Evolutionary conservation across 805 yeast genomes (phyloP).

Genomic region (Metschnikowia continentalis): DNA sequence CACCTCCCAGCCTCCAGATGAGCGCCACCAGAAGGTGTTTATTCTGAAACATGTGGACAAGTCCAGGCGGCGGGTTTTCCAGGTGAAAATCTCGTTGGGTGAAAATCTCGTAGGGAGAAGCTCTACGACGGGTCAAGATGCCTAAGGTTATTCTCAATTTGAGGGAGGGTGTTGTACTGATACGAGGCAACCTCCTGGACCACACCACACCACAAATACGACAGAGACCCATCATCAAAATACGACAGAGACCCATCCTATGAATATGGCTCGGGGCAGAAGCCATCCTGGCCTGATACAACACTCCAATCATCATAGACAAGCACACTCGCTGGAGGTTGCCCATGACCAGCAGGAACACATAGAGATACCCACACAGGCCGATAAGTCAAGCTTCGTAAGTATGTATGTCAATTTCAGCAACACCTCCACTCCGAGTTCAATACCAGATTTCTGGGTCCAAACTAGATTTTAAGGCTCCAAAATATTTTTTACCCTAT

Average conservation of each 20-base stretch:
- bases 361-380: not conserved
- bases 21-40: not conserved
- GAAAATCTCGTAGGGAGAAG: too few relatives aligned
- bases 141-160: constrained; percentile 1
- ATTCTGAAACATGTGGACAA: not conserved
- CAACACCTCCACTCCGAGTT: too few relatives aligned
- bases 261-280: too few relatives aligned
- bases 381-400: not conserved
- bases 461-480: too few relatives aligned
- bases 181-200: not conserved
- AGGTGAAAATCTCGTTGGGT: not conserved
- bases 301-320: not conserved
- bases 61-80: not conserved
- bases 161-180: not conserved
- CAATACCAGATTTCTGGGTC: too few relatives aligned
- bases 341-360: not conserved
- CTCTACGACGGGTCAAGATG: constrained; percentile 5
- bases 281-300: not conserved
- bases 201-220: not conserved
- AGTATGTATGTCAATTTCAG: too few relatives aligned
- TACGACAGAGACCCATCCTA: too few relatives aligned
- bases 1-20: not conserved
- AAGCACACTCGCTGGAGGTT: not conserved
- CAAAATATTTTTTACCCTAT: too few relatives aligned
- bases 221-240: too few relatives aligned